A percentile compares a stretch with the other conserved stretches of the same genome.
Conservation (phyloP, 805 yeast genomes). For the Lipomyces yamanashiensis region DNA sequence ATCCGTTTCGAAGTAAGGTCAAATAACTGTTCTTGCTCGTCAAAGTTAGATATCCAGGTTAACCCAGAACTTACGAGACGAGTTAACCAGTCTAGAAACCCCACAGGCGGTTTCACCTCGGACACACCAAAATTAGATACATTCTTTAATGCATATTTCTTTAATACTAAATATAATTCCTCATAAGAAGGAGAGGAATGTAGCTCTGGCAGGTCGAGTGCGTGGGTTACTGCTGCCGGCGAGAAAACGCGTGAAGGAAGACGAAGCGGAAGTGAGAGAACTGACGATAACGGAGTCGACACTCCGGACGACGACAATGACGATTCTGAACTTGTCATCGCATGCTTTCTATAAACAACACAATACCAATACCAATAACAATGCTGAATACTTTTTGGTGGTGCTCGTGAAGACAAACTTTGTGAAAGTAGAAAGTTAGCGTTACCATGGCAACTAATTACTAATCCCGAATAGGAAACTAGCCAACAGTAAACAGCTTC, state of each 20-base stretch:
- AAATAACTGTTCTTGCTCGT: slow-evolving; percentile 49
- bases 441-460: slow-evolving; percentile 22
- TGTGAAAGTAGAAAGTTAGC: neutral
- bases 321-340: slow-evolving; percentile 9
- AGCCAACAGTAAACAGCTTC: slow-evolving; percentile 17
- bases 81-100: slow-evolving; percentile 30
- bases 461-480: neutral
- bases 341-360: neutral
- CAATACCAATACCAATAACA: no score
- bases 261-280: slow-evolving; percentile 18
- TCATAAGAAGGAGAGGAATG: slow-evolving; percentile 16
- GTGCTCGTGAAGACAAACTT: neutral
- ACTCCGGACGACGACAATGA: neutral
- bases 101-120: slow-evolving; percentile 10
- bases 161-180: slow-evolving; percentile 3
- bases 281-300: slow-evolving; percentile 13
- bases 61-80: slow-evolving; percentile 25
- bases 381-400: neutral
- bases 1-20: slow-evolving; percentile 66
- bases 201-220: slow-evolving; percentile 28
- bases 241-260: slow-evolving; percentile 26
- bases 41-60: slow-evolving; percentile 36
- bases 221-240: slow-evolving; percentile 15
- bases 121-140: slow-evolving; percentile 2
- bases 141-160: neutral